Base-by-base conservation (phyloP, 2,329 filamentous ascomycete genomes). In the Domatiomyces globalis region DNA sequence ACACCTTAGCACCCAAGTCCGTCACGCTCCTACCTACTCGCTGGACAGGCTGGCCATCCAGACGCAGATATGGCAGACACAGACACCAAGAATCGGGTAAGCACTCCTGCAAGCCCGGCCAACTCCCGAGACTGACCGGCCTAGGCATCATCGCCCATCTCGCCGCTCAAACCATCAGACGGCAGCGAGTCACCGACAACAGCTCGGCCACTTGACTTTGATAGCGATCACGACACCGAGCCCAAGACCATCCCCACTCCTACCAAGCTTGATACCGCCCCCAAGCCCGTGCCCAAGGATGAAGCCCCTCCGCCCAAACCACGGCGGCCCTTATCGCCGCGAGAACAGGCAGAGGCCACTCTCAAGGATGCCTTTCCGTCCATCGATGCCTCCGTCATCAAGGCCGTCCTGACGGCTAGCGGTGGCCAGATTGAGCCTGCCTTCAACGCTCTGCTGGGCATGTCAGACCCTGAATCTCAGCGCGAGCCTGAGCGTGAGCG, bases 331-430 rank as follows among this genome's bases (percentile, higher is more conserved):
- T 63, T 87, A 62, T 86, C 80, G 57, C 84, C 92, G 56, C 78
- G 83, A 54, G 83, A 94, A 67, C 85, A 94, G 71, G 88, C 87
- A 46, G 84, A 90, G 68, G 79, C 80, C 61, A 95, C 88, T 2
- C 74, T 98, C 51, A 90, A 87, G 66, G 92, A 98, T 67, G 92
- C 92, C 0, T 98, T 98, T 62, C 92, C 92, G 0, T 77, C 73
- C 51, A 85, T 95, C 54, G 92, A 98, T 50, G 66, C 71, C 6
- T 67, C 80, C 45, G 84, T 98, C 46, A 79, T 98, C 67, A 94
- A 83, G 68, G 92, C 92, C 27, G 85, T 98, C 0, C 71, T 98
- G 57, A 76, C 79, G 20, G 92, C 92, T 12, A 96, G 92, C 66
- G 77, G 82, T 53, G 90, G 89, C 54, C 81, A 84, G 62, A 82